Evolutionary conservation across 805 yeast genomes (phyloP), one percentile per base, ranked within the genome.

Genomic region (Teunomyces panamensis): DNA sequence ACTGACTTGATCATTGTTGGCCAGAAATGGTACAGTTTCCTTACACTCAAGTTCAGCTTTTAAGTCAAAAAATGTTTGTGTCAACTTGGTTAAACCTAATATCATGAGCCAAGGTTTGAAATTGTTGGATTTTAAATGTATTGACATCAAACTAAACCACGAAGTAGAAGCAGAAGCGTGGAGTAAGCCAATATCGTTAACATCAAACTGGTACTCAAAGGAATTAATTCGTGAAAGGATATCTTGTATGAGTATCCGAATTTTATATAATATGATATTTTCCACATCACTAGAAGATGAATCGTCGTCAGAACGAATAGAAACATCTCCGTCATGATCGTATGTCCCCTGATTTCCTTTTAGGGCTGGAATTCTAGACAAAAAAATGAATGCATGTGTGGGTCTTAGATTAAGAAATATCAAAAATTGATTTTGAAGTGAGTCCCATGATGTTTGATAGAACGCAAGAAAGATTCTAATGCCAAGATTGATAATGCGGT

Each of bases 381-480:
- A 43, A 33, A 58, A 52, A 2, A 81, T 54, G 46, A 71, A 71
- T 5, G 72, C 71, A 16, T 77, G 64, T 1, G 60, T 50, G 5
- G 63, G 58, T 1, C 74, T 62, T n/a, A 80, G 46, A 42, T 80
- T 71, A 8, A 75, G 56, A 50, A 83, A 80, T 3, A 74, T 54
- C 4, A 69, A 53, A 9, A 80, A 51, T 54, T 81, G 83, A 10
- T 65, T 64, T 42, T 67, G 72, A 3, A 81, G 50, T 0, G 67
- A 56, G 1, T 69, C 76, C 54, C 71, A 73, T 8, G 74, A 71
- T 1, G 82, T 65, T 9, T 67, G 56, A 14, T 68, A 60, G n/a
- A 77, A 59, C 24, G 56, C 59, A 2, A 71, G 49, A 3, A 73
- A 53, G 11, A 71, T 60, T 9, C 53, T 59, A 26, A 77, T 49